Evolutionary conservation across 2,329 filamentous ascomycete genomes (phyloP), one percentile per base, ranked within the genome.

Genomic region (Cordyceps militaris): DNA sequence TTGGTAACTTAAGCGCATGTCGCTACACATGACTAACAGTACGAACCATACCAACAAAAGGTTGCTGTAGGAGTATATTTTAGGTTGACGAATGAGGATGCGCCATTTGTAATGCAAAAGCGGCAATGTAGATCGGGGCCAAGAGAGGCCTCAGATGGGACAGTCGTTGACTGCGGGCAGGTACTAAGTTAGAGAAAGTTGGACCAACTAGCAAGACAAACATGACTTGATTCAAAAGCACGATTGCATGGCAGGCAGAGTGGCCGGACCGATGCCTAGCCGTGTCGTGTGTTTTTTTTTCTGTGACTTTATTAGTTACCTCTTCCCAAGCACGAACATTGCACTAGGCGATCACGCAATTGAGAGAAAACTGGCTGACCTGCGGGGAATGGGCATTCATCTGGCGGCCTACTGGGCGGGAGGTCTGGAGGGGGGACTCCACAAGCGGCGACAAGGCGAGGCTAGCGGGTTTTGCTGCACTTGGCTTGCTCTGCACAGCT

Each of bases 261-360:
- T 4, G 19, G 10, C 49, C 34, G 49, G 49, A 28, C 9, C n/a
- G 49, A 51, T 30, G 24, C 34, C 8, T 26, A n/a, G 16, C 34
- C 49, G 49, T 40, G 49, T 51, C 28, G 34, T 40, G 34, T 24
- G 23, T 21, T 38, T 5, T 23, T 1, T 16, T 5, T 23, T 1
- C 21, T 7, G 38, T 19, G 38, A 42, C n/a, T 19, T 21, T 9
- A 42, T 19, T n/a, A n/a, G n/a, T n/a, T n/a, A n/a, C n/a, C n/a
- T n/a, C n/a, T n/a, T 14, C 14, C 36, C 52, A 58, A 58, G 56
- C 56, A 58, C 56, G 58, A 55, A 50, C 44, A 57, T 48, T 64
- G 59, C 66, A 64, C 66, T 70, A 70, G 63, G 60, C 65, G 64
- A 70, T 70, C 68, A 70, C 68, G 68, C 68, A 70, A 70, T 70